Evolutionary conservation across 345 rosid species (phyloP).

Genomic region (Euphorbia pulcherrima): DNA sequence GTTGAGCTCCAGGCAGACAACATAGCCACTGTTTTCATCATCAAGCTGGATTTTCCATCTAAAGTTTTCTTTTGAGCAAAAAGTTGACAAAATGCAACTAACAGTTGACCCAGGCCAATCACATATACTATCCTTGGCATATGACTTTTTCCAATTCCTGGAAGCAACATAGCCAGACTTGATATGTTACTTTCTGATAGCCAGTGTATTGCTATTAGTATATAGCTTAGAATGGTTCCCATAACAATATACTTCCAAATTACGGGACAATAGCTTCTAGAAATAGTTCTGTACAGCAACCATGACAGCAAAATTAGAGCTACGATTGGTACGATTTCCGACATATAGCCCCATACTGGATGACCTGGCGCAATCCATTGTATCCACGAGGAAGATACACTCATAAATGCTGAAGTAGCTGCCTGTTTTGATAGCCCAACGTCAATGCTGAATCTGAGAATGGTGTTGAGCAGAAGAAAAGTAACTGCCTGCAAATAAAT

Average conservation of each 20-base stretch:
- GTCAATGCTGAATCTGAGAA: slow-evolving; percentile 71
- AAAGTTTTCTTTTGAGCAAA: slow-evolving; percentile 25
- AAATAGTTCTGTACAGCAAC: slow-evolving; percentile 35
- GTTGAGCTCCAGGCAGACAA: slow-evolving; percentile 77
- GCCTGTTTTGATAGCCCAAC: slow-evolving; percentile 92
- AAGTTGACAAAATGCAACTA: slow-evolving; percentile 37
- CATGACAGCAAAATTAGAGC: slow-evolving; percentile 43
- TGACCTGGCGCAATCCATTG: slow-evolving; percentile 51
- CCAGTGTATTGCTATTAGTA: slow-evolving; percentile 75
- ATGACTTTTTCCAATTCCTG: slow-evolving; percentile 37
- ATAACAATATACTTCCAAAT: slow-evolving; percentile 43
- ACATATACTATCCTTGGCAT: slow-evolving; percentile 60
- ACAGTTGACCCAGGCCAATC: slow-evolving; percentile 52
- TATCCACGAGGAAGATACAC: slow-evolving; percentile 67
- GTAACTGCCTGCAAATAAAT: slow-evolving; percentile 51
- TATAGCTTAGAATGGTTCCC: slow-evolving; percentile 55
- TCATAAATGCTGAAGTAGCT: slow-evolving; percentile 74
- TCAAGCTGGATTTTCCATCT: slow-evolving; percentile 25
- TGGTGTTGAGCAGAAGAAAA: slow-evolving; percentile 57
- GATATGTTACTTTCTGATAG: slow-evolving; percentile 47
- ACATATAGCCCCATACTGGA: slow-evolving; percentile 41
- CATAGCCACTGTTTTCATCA: slow-evolving; percentile 42
- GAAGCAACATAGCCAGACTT: slow-evolving; percentile 35
- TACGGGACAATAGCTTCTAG: slow-evolving; percentile 28
- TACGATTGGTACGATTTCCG: slow-evolving; percentile 54